Evolutionary conservation across 768 basidiomycete species (phyloP), one percentile per base, ranked within the genome.

Genomic region (Strobilomyces echinocephalus): DNA sequence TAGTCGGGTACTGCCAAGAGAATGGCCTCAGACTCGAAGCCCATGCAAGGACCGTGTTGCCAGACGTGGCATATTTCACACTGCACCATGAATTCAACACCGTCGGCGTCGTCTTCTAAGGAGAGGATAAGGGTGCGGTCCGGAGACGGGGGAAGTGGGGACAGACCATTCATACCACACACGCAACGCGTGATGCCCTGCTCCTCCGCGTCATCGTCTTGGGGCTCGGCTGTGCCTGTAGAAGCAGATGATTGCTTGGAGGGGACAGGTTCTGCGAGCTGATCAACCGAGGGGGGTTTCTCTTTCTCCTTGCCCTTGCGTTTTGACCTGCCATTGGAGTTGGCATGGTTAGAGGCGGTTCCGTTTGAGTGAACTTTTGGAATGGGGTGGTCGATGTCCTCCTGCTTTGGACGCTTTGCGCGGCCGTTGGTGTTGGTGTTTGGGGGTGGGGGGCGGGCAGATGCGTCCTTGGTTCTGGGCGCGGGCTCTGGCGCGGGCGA

Each of bases 11-110:
- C 83, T n/a, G 80, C 81, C 62, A 82, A 84, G 34, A 88, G 79
- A 62, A 82, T 79, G 62, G 83, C 83, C 64, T 88, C 85, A 33
- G 82, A 81, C 60, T 89, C 84, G 69, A 89, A 90, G 39, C 94
- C 95, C 84, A 99, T 92, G 74, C 97, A 99, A 10, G 85, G 78
- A 4, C 94, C 94, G 68, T 99, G 95, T 72, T 99, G 95, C 95
- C 95, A 99, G 51, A 91, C 91, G 64, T 94, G 90, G 76, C 95
- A 99, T 41, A 78, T 85, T 73, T 98, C 95, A 73, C 95, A 99
- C 69, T 93, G 89, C 47, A 97, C 92, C 91, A 97, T 97, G 74
- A 95, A 91, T 69, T 92, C 94, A 45, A 92, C 91, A 48, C 89
- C 91, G 67, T 87, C 85, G 49, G 82, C 81, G 65, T 87, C 85